Base-by-base conservation (phyloP, 805 yeast species). In the Suhomyces kilbournensis region DNA sequence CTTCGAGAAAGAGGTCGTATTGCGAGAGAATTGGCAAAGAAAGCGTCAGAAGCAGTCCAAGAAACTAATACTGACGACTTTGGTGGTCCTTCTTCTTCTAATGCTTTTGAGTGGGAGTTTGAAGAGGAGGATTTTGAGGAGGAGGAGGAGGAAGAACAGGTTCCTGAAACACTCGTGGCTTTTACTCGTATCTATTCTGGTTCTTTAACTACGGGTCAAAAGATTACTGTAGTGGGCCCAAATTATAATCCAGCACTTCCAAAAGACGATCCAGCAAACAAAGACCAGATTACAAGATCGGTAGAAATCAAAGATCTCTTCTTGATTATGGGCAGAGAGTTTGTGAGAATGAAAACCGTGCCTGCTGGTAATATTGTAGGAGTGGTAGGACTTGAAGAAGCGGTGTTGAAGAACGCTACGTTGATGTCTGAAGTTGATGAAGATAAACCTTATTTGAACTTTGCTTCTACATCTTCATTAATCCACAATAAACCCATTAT, bases 291-390 rank as follows among this genome's bases (percentile, higher is more conserved):
- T 54, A 72, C 78, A 26, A 72, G 81, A 26, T 79, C 77, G 6
- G 81, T 87, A 1, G 82, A 77, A 12, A 78, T 94, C 35, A 79
- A 87, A 5, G 88, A 85, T 43, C 70, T 94, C 39, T 92, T 82
- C 61, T 71, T 94, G 51, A 75, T 94, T 50, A 94, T 94, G 98
- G 99, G 99, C 17, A 77, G 93, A 57, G 97, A 94, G 54, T 72
- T 93, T 34, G 83, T 91, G 2, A 78, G 92, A 2, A 75, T 94
- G 56, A 80, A 85, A 43, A 78, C 78, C 15, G 97, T 93, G 4
- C 97, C 97, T 2, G 93, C 97, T 1, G 99, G 99, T 30, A 90
- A 88, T 59, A 90, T 94, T 55, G 96, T 90, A 6, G 99, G 97
- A 48, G 86, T 94, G 47, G 93, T 91, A 35, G 98, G 99, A 0